Conservation (phyloP, 768 basidiomycete genomes). For the Lanmaoa rubissima region DNA sequence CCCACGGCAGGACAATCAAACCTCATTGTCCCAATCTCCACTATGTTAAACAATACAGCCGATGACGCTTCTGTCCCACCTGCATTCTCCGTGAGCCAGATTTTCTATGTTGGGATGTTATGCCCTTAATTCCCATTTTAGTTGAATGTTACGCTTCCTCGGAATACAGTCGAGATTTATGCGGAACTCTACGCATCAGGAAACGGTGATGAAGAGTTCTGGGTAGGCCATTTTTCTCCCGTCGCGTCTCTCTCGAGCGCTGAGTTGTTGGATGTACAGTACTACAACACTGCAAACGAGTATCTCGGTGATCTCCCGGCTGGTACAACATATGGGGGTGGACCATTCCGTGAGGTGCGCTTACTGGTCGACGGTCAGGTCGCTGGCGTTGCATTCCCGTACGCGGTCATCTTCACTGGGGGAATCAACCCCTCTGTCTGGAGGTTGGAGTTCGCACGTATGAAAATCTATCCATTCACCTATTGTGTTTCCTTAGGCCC, state of each 20-base stretch:
- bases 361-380: constrained; percentile 53
- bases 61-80: constrained; percentile 77
- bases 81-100: constrained; percentile 54
- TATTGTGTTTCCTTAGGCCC: constrained; percentile 40
- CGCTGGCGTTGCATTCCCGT: constrained; percentile 59
- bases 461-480: neutral
- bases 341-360: constrained; percentile 64
- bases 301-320: constrained; percentile 55
- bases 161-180: constrained; percentile 62
- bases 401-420: constrained; percentile 67
- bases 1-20: constrained; percentile 62
- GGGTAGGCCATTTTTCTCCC: constrained; percentile 46
- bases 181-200: constrained; percentile 75
- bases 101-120: neutral
- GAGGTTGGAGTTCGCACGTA: constrained; percentile 44
- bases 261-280: constrained; percentile 39
- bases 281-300: constrained; percentile 62
- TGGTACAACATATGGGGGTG: constrained; percentile 44
- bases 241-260: neutral
- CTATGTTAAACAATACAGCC: constrained; percentile 59
- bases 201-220: constrained; percentile 70
- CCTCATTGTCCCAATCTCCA: constrained; percentile 68
- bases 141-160: constrained; percentile 69
- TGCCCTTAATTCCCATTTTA: constrained; percentile 22
- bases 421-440: constrained; percentile 68